phyloP scores from a whole-genome alignment of 345 rosid species.

The Toxicodendron radicans region DNA sequence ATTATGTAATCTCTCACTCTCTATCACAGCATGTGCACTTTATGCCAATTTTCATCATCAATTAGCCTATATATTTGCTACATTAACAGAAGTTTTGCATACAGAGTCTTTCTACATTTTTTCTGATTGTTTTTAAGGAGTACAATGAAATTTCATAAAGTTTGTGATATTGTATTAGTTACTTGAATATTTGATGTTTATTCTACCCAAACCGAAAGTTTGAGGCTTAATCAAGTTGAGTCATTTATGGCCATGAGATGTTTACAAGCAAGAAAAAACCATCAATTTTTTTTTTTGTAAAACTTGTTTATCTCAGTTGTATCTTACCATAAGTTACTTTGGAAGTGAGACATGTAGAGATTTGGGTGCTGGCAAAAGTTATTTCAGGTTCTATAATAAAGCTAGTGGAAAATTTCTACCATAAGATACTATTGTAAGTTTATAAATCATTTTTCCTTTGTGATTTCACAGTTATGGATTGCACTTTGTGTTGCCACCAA shows the following conservation, averaged over 20 bases:
- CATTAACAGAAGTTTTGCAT: neutral
- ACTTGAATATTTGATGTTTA: neutral
- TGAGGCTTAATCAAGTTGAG: neutral
- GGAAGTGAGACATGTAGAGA: neutral
- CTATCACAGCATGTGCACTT: neutral
- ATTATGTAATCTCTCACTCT: neutral
- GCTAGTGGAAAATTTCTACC: no score
- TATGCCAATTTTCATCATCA: neutral
- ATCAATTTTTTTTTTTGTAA: no score
- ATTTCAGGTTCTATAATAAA: neutral
- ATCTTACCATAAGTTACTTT: no score
- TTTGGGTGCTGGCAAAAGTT: neutral
- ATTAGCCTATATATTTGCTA: neutral
- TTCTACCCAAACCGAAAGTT: neutral
- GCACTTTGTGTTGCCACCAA: conserved; percentile 62
- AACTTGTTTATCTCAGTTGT: no score
- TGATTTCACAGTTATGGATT: conserved; percentile 52
- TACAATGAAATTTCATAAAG: neutral
- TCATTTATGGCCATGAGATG: neutral
- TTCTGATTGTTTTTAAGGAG: neutral
- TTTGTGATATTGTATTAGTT: neutral
- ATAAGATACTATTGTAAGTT: no score
- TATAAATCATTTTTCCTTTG: neutral
- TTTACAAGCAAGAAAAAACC: no score
- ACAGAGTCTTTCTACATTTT: neutral